These are phyloP conservation scores for Penicillium robsamsonii DNA, from an alignment of 495 filamentous ascomycete genomes.

Conservation along the genomic window DNA sequence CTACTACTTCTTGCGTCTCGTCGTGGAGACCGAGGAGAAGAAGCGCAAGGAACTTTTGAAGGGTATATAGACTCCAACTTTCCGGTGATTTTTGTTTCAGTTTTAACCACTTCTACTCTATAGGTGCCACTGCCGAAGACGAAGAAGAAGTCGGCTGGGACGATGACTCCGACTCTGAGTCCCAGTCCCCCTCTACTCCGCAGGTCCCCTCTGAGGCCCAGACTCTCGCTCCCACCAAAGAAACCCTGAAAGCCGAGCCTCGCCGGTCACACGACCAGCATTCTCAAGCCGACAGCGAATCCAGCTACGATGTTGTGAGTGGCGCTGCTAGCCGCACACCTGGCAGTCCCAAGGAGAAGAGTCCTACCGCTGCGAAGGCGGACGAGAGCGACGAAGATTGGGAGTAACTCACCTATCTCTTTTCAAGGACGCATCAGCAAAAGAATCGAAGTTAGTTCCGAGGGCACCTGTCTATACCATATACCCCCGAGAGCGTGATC, in stretches of 20 bases:
- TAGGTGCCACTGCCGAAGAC: constrained; percentile 59
- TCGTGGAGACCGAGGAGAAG: constrained; percentile 93
- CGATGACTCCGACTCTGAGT: constrained; percentile 70
- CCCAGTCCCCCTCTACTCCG: constrained; percentile 52
- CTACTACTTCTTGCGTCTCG: constrained; percentile 93
- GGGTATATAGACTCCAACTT: constrained; percentile 52
- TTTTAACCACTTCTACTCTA: constrained; percentile 19
- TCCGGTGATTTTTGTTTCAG: constrained; percentile 3
- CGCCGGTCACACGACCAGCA: constrained; percentile 84
- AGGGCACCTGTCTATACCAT: constrained; percentile 4
- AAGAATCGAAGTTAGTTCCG: not conserved
- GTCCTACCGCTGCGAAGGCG: constrained; percentile 49
- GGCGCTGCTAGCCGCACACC: constrained; percentile 77
- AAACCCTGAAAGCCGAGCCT: constrained; percentile 58
- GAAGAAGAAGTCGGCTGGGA: constrained; percentile 84
- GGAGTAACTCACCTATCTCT: constrained; percentile 56
- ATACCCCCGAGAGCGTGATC: not conserved
- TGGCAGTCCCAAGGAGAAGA: constrained; percentile 69
- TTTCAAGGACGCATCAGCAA: constrained; percentile 15
- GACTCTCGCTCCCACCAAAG: constrained; percentile 26
- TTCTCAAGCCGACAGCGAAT: constrained; percentile 81
- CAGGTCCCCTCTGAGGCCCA: constrained; percentile 27
- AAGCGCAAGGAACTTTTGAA: constrained; percentile 87
- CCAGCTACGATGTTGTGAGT: constrained; percentile 90
- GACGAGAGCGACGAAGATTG: constrained; percentile 75